A percentile compares a stretch with the other conserved stretches of the same genome.
These are phyloP conservation scores for Lojkania enalia DNA, from an alignment of 2,329 filamentous ascomycete species.

Conservation along the genomic window DNA sequence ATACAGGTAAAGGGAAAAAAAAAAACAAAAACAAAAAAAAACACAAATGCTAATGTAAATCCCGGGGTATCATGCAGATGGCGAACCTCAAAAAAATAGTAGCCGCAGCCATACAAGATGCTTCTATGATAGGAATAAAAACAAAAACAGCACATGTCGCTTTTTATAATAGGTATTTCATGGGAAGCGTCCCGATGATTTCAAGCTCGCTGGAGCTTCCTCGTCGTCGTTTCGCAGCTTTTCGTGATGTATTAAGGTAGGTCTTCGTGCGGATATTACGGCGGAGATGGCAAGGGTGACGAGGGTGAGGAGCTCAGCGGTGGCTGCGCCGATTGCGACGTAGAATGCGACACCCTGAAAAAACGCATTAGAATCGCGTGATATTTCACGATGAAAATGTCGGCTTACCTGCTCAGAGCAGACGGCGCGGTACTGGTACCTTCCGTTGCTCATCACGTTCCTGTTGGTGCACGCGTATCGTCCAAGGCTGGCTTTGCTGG, in stretches of 20 bases:
- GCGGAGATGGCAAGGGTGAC: conserved; percentile 38
- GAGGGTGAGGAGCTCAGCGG: conserved; percentile 36
- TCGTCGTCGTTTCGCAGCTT: conserved; percentile 12
- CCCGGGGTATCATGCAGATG: conserved; percentile 31
- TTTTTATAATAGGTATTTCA: too few relatives aligned
- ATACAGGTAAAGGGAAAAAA: not conserved
- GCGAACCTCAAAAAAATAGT: not conserved
- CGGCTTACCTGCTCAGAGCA: conserved; percentile 41
- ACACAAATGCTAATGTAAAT: conserved; percentile 11
- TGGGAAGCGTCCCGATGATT: conserved; percentile 12
- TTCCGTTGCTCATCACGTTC: conserved; percentile 39
- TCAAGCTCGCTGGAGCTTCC: conserved; percentile 17
- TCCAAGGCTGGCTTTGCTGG: conserved; percentile 43
- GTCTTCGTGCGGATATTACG: conserved; percentile 22
- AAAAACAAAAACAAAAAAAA: not conserved
- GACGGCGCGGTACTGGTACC: conserved; percentile 43
- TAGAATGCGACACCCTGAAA: conserved; percentile 41
- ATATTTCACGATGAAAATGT: not conserved
- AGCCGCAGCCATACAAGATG: not conserved
- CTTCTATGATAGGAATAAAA: conserved; percentile 1
- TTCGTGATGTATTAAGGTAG: conserved; percentile 1
- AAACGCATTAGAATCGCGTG: conserved; percentile 21
- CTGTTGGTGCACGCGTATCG: conserved; percentile 41
- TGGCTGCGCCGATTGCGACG: conserved; percentile 38
- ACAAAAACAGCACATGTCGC: conserved; percentile 3